phyloP scores from a whole-genome alignment of 148 eudicot species.

The Polygonum aviculare region DNA sequence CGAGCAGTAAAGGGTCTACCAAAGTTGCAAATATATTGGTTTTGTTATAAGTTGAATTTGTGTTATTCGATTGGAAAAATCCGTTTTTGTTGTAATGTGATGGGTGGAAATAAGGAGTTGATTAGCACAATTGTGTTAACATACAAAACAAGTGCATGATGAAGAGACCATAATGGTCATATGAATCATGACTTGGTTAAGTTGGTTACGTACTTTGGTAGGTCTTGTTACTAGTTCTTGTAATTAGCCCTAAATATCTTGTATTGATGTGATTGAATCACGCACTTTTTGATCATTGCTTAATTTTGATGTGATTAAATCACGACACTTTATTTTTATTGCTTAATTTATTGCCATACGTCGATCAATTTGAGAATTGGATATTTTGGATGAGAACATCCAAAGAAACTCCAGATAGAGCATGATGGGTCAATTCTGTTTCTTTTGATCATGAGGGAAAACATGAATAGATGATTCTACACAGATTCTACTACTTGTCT shows the following conservation, averaged over 20 bases:
- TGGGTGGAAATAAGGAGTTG: neutral
- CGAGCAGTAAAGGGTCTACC: slow-evolving; percentile 13
- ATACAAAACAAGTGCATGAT: neutral
- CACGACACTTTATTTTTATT: too few relatives aligned
- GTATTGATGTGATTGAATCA: too few relatives aligned
- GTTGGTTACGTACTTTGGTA: neutral
- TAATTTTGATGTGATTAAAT: too few relatives aligned
- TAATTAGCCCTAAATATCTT: neutral
- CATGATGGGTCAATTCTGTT: too few relatives aligned
- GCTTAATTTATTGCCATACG: too few relatives aligned
- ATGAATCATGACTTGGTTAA: neutral
- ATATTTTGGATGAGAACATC: too few relatives aligned
- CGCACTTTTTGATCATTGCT: too few relatives aligned
- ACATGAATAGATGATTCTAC: too few relatives aligned
- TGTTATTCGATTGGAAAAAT: neutral
- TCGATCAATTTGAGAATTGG: too few relatives aligned
- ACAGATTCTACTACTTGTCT: too few relatives aligned
- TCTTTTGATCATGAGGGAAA: too few relatives aligned
- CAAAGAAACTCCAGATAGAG: too few relatives aligned
- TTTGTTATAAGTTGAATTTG: neutral
- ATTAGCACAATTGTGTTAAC: neutral
- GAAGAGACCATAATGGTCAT: neutral
- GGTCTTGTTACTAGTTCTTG: neutral
- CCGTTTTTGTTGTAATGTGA: neutral
- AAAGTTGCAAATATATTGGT: neutral